Evolutionary conservation across 257 asterid genomes (phyloP).

Genomic region (Salvia rosmarinus): DNA sequence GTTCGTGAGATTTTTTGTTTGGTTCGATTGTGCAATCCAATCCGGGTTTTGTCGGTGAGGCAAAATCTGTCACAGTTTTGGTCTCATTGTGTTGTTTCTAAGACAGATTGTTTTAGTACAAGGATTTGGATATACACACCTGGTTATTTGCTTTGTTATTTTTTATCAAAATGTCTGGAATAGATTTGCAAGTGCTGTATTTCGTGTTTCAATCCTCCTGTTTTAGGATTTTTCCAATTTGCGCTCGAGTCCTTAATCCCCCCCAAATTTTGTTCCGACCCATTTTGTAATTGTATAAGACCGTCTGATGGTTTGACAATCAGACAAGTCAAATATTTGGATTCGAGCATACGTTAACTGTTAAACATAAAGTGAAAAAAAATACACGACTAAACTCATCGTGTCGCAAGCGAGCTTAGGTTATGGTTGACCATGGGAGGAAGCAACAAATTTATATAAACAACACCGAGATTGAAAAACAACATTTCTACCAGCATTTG

Average conservation of each 20-base stretch:
- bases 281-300: too few relatives aligned
- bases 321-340: too few relatives aligned
- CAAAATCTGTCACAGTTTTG: slow-evolving; percentile 59
- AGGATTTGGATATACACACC: slow-evolving; percentile 27
- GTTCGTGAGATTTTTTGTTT: slow-evolving; percentile 35
- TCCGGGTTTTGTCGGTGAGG: slow-evolving; percentile 40
- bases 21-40: slow-evolving; percentile 32
- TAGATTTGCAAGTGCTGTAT: not conserved
- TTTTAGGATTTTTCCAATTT: not conserved
- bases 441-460: not conserved
- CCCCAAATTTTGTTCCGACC: not conserved
- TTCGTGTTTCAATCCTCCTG: not conserved
- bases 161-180: not conserved
- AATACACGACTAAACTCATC: too few relatives aligned
- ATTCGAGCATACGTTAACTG: too few relatives aligned
- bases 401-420: too few relatives aligned
- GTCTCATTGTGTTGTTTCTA: slow-evolving; percentile 36
- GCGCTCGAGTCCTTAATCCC: not conserved
- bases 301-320: too few relatives aligned
- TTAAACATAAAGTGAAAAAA: too few relatives aligned
- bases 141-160: slow-evolving; percentile 35
- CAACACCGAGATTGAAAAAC: not conserved
- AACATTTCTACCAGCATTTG: not conserved
- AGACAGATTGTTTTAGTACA: slow-evolving; percentile 24
- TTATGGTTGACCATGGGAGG: too few relatives aligned